Percentiles rank a stretch among this genome's conserved stretches.
phyloP scores from a whole-genome alignment of 169 alveolate genomes.

The Eimeria maxima region DNA sequence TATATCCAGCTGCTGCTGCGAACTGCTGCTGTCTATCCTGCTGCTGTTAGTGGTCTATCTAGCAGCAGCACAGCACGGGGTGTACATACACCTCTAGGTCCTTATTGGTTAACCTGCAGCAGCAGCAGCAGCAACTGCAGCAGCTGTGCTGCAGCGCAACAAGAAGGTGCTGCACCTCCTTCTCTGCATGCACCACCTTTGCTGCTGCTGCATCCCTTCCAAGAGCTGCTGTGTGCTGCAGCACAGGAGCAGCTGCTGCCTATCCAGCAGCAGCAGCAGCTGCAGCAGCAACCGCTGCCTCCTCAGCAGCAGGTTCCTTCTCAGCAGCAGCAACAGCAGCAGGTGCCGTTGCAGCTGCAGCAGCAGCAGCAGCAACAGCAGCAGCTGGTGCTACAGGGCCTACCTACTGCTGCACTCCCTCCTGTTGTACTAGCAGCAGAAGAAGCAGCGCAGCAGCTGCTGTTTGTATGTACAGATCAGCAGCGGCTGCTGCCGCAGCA shows the following conservation, averaged over 20 bases:
- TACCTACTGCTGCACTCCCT: conserved; percentile 54
- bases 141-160: conserved; percentile 33
- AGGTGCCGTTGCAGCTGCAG: background rate
- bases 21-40: conserved; percentile 29
- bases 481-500: conserved; percentile 72
- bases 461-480: conserved; percentile 38
- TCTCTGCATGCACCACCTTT: conserved; percentile 55
- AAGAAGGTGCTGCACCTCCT: conserved; percentile 18
- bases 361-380: conserved; percentile 34
- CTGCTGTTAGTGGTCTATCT: conserved; percentile 17
- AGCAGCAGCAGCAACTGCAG: conserved; percentile 66
- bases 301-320: conserved; percentile 14
- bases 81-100: conserved; percentile 66
- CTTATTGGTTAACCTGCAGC: conserved; percentile 38
- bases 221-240: conserved; percentile 33
- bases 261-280: conserved; percentile 14
- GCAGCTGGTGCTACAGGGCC: conserved; percentile 43
- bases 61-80: conserved; percentile 66
- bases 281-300: background rate
- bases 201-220: conserved; percentile 67
- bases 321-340: conserved; percentile 36
- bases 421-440: conserved; percentile 21
- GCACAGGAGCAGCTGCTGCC: conserved; percentile 24
- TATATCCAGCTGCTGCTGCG: conserved; percentile 26
- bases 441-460: conserved; percentile 66